Base-by-base conservation (phyloP, 768 basidiomycete genomes). In the Rhodotorula diobovata region DNA sequence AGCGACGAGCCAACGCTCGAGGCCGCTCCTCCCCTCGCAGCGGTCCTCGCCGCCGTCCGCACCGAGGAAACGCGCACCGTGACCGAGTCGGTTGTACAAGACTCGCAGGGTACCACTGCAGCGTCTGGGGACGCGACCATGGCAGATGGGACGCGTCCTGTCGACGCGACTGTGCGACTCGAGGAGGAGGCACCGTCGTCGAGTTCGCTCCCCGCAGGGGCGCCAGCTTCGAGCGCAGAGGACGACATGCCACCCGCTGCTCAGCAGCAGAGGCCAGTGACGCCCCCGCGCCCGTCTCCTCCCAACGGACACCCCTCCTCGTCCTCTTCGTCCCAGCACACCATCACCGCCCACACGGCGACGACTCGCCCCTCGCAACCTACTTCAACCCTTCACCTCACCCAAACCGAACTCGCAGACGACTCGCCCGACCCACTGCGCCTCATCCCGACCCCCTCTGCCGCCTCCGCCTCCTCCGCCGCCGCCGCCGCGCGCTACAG, bases 361-460 rank as follows among this genome's bases (percentile, higher is more conserved):
- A 39, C 43, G 9, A 25, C n/a, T 50, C 65, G 28, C 65, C 57
- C 39, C 39, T 8, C 41, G 14, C 41, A 12, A 7, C 48, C 56
- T 0, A 28, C 15, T 8, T 25, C 55, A 12, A 10, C 54, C 2
- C 14, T 45, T 14, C 53, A 45, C 4, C 53, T 45, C 41, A 55
- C 53, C 12, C 41, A 43, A 14, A 55, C 53, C 15, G 45, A 66
- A 35, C 23, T 50, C 14, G 56, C 57, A 12, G 56, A 41, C 4
- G 60, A 61, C 25, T 61, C 58, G 18, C 66, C 66, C 30, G 66
- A 61, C 66, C 58, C 58, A 15, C 32, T 61, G 12, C 50, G 50
- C 21, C 43, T 61, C 51, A n/a, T 61, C 14, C 41, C 66, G 10
- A 32, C 43, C 37, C n/a, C 50, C 8, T 37, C 51, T 3, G 34